Evolutionary conservation across 306 rosid species (phyloP).

Genomic region (Prosopis cineraria): DNA sequence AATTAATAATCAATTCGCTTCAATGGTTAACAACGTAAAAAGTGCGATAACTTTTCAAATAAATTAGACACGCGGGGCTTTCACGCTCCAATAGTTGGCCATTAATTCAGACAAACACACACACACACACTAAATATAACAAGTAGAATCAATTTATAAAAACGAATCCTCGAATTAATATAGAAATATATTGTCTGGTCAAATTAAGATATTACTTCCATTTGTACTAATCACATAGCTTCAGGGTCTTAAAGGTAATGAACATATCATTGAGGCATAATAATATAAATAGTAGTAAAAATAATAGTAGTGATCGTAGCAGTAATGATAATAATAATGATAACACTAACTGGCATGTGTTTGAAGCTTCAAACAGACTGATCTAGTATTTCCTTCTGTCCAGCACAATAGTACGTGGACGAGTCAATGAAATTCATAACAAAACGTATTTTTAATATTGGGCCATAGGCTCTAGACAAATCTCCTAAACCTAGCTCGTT

Average conservation of each 20-base stretch:
- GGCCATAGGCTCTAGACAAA: not conserved
- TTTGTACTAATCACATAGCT: not conserved
- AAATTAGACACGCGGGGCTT: not conserved
- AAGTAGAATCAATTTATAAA: not conserved
- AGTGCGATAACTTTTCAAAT: not conserved
- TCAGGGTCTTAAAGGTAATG: not conserved
- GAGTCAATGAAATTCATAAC: not conserved
- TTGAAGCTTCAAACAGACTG: not conserved
- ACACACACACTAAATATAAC: not conserved
- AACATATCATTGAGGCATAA: not conserved
- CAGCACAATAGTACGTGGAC: conserved; percentile 9
- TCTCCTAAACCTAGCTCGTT: not conserved
- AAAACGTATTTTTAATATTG: not conserved
- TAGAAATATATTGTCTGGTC: not conserved
- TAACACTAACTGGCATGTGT: not conserved
- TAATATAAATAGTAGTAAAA: too few relatives aligned
- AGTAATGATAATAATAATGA: too few relatives aligned
- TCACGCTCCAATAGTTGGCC: not conserved
- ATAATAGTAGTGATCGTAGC: too few relatives aligned
- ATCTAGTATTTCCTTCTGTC: not conserved
- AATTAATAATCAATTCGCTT: not conserved
- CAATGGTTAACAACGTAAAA: not conserved
- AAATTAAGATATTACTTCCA: not conserved
- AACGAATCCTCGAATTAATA: not conserved
- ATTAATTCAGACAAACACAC: not conserved